Evolutionary conservation across 129 eudicot genomes (phyloP), one percentile per base, ranked within the genome.

Genomic region (Centaurea solstitialis): DNA sequence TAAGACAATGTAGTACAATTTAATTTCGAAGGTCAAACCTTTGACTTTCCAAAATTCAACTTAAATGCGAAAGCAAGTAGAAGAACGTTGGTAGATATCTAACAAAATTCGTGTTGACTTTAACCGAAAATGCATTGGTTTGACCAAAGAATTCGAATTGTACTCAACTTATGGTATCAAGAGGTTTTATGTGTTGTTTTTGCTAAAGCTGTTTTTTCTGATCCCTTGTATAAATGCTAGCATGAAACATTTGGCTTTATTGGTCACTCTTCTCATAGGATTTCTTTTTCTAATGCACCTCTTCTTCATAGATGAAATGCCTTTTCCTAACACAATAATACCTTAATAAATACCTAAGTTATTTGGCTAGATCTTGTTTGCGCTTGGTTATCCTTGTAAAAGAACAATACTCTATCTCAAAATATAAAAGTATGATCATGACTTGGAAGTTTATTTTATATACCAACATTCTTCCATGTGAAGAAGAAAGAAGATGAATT

Each of bases 81-180:
- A 47, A 47, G 57, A 79, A 21, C 35, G 22, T 70, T 50, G 69
- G 59, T 79, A 35, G 39, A 70, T 37, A 23, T 79, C 1, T 26
- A 37, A 50, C 70, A 9, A 35, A 70, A 35, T 12, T 53, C 38
- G 13, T 70, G 39, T 50, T 69, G 28, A 30, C 3, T 69, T 18
- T 38, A 64, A 33, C 47, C 50, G 11, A 78, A 9, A 30, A 18
- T n/a, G 33, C 76, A 78, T 43, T 24, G 9, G 74, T 23, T 43
- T 75, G 79, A 59, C 79, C 20, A 18, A 68, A 75, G 50, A 35
- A 75, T 57, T 15, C n/a, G 33, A 57, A 10, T 50, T 50, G 61
- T 50, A 50, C 61, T 50, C 7, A 12, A 50, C 20, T 0, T 50
- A 50, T 45, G 59, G 59, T 45, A 45, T 12, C 17, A 5, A 12